Conservation (phyloP, 805 yeast species). For the Yamadazyma akitaensis region DNA sequence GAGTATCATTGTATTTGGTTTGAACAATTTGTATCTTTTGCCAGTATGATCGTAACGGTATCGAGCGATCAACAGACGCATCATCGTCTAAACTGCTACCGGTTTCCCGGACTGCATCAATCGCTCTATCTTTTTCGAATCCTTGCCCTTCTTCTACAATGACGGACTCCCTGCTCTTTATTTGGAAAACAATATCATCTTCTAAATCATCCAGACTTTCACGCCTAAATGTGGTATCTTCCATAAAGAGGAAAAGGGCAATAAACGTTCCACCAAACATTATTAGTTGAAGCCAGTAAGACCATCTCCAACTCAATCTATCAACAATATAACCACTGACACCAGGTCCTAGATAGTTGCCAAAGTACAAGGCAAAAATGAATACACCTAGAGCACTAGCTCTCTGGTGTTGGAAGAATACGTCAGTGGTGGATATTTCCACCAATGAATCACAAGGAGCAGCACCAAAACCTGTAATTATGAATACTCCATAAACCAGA, state of each 20-base stretch:
- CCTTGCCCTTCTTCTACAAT: background rate
- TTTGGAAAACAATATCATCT: constrained; percentile 28
- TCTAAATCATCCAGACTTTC: constrained; percentile 19
- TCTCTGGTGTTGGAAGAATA: constrained; percentile 44
- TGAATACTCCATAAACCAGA: constrained; percentile 20
- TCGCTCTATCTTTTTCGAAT: constrained; percentile 7
- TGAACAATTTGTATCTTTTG: constrained; percentile 36
- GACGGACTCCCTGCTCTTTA: constrained; percentile 14
- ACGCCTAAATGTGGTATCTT: constrained; percentile 38
- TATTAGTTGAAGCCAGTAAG: constrained; percentile 22
- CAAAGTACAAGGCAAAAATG: constrained; percentile 42
- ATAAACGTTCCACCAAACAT: constrained; percentile 34
- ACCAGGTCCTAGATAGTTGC: constrained; percentile 43
- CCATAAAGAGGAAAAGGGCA: constrained; percentile 39
- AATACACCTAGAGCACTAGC: constrained; percentile 30
- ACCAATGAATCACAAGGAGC: constrained; percentile 47
- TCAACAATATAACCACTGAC: constrained; percentile 42
- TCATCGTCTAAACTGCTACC: constrained; percentile 5
- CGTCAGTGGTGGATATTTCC: constrained; percentile 42
- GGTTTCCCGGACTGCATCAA: constrained; percentile 20
- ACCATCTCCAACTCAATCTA: constrained; percentile 43
- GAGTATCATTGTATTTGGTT: constrained; percentile 35
- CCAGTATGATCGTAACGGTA: constrained; percentile 29
- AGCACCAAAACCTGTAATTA: constrained; percentile 30
- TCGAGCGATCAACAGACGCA: constrained; percentile 16